Evolutionary conservation across 805 yeast genomes (phyloP).

Genomic region (Schizosaccharomyces lindneri): DNA sequence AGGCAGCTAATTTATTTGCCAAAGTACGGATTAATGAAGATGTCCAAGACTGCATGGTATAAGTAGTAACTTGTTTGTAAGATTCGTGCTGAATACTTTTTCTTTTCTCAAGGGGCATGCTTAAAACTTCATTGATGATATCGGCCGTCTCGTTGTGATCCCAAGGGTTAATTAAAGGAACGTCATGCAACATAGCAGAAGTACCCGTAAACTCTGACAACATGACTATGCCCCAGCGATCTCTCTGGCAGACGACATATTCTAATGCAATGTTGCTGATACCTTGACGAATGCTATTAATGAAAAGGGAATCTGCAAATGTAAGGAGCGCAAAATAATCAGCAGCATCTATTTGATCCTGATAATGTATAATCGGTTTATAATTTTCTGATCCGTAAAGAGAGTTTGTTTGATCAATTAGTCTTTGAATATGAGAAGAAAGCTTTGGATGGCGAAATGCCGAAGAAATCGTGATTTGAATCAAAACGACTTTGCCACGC

Average conservation of each 20-base stretch:
- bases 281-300: conserved; percentile 83
- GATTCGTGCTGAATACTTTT: conserved; percentile 25
- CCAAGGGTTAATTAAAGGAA: conserved; percentile 85
- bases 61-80: conserved; percentile 36
- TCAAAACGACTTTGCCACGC: conserved; percentile 62
- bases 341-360: conserved; percentile 63
- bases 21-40: conserved; percentile 7
- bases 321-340: conserved; percentile 74
- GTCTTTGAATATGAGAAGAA: conserved; percentile 88
- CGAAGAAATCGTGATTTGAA: conserved; percentile 84
- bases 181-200: conserved; percentile 21
- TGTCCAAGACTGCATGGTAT: conserved; percentile 68
- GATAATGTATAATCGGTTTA: conserved; percentile 86
- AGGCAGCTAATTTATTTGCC: conserved; percentile 13
- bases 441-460: conserved; percentile 31
- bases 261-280: conserved; percentile 90
- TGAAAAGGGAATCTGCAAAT: conserved; percentile 71
- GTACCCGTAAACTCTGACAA: conserved; percentile 88
- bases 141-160: conserved; percentile 83
- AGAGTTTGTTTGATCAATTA: conserved; percentile 91
- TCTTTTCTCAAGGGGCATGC: conserved; percentile 26
- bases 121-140: conserved; percentile 45
- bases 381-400: conserved; percentile 89
- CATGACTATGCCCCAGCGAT: conserved; percentile 47
- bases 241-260: conserved; percentile 70